Conservation (phyloP, 257 asterid genomes). For the Gardenia jasminoides region DNA sequence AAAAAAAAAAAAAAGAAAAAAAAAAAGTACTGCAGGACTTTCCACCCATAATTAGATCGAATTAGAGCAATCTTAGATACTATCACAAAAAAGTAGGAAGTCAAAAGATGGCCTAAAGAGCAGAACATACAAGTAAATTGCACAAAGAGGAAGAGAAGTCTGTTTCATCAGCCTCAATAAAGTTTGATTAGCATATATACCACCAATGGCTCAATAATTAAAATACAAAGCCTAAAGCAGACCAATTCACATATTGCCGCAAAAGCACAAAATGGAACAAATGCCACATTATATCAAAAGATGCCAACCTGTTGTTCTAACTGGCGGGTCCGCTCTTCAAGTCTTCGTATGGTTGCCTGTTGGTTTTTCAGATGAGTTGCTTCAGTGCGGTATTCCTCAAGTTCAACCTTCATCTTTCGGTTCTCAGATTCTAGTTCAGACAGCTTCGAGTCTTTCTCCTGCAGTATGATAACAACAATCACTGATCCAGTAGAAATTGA, state of each 20-base stretch:
- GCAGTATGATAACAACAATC: conserved; percentile 23
- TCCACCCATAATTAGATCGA: neutral
- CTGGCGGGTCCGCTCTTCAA: conserved; percentile 97
- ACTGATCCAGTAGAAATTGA: conserved; percentile 11
- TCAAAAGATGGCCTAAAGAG: neutral
- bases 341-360: conserved; percentile 94
- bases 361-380: conserved; percentile 96
- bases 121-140: neutral
- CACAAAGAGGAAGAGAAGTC: neutral
- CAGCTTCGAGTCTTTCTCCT: conserved; percentile 89
- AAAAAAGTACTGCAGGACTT: no score
- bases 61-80: neutral
- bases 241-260: conserved; percentile 13
- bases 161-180: neutral
- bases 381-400: conserved; percentile 93
- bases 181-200: neutral
- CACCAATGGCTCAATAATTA: neutral
- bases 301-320: conserved; percentile 88
- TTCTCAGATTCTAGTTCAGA: conserved; percentile 92
- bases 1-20: no score
- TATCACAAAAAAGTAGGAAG: neutral
- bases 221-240: neutral
- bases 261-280: conserved; percentile 13
- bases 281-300: neutral
- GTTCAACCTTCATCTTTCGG: conserved; percentile 98